Evolutionary conservation across 768 basidiomycete species (phyloP).

Genomic region (Boletellus sp.): DNA sequence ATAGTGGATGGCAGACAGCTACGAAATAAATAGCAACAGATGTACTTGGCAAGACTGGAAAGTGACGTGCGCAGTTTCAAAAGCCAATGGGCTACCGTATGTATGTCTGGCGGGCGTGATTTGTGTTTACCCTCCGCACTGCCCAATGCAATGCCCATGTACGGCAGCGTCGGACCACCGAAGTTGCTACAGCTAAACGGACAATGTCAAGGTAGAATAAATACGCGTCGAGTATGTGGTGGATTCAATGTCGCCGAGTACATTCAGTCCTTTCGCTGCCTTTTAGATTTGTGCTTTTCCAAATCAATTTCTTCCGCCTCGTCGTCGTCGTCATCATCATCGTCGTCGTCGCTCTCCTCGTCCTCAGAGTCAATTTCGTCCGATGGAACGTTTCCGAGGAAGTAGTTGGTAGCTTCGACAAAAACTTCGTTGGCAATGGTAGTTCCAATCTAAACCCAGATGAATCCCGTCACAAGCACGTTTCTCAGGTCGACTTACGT

Average conservation of each 20-base stretch:
- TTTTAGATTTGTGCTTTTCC: conserved; percentile 78
- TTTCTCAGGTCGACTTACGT: conserved; percentile 44
- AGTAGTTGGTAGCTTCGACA: conserved; percentile 77
- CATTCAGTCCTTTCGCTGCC: conserved; percentile 47
- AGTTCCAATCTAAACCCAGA: conserved; percentile 55
- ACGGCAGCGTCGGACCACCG: no score
- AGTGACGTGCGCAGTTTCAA: no score
- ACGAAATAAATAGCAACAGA: no score
- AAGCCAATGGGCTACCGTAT: no score
- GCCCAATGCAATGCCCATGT: no score
- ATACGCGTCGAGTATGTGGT: conserved; percentile 20
- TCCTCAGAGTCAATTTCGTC: conserved; percentile 65
- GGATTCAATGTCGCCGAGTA: conserved; percentile 10
- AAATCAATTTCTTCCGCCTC: conserved; percentile 85
- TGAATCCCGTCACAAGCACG: conserved; percentile 5
- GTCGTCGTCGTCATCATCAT: conserved; percentile 74
- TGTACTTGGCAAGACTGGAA: no score
- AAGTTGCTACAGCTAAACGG: conserved; percentile 5
- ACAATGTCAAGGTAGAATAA: conserved; percentile 21
- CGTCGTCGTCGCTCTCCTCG: conserved; percentile 65
- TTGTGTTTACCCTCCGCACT: no score
- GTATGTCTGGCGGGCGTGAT: no score
- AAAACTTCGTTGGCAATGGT: conserved; percentile 75
- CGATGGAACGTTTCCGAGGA: conserved; percentile 61
- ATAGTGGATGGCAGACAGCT: no score